Percentiles rank a stretch among this genome's conserved stretches.
Evolutionary conservation across 306 rosid species (phyloP).

Genomic region (Malus asiatica): DNA sequence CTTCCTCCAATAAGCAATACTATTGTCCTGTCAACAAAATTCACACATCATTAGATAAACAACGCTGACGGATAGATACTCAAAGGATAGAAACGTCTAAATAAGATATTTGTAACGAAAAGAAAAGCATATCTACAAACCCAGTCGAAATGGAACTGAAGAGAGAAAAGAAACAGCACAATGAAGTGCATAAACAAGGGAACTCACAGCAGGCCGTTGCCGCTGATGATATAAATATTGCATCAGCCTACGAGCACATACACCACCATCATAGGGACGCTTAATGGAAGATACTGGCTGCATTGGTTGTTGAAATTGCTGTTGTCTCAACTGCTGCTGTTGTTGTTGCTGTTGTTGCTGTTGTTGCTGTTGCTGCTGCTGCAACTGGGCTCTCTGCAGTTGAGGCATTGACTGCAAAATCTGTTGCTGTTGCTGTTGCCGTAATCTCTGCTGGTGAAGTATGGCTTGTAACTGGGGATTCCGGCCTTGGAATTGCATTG

Average conservation of each 20-base stretch:
- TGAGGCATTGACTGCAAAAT: conserved; percentile 84
- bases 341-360: conserved; percentile 36
- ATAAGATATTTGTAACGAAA: background rate
- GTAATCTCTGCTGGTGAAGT: conserved; percentile 73
- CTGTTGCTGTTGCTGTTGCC: conserved; percentile 60
- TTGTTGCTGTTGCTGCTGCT: conserved; percentile 57
- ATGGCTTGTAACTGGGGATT: conserved; percentile 73
- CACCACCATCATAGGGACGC: conserved; percentile 75
- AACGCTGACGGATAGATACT: too few species aligned
- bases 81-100: background rate
- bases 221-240: conserved; percentile 93
- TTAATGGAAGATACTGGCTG: conserved; percentile 55
- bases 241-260: conserved; percentile 93
- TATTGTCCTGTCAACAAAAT: conserved; percentile 58
- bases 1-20: conserved; percentile 97
- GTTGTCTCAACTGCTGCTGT: conserved; percentile 63
- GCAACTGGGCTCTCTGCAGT: conserved; percentile 67
- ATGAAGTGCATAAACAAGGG: background rate
- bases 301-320: conserved; percentile 77
- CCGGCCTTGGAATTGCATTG: conserved; percentile 66
- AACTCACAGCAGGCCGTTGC: conserved; percentile 74
- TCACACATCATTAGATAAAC: conserved; percentile 1
- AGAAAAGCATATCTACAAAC: background rate
- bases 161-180: background rate
- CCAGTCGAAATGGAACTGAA: background rate